These are phyloP conservation scores for Trametes sp. DNA, from an alignment of 1,284 basidiomycete species.

Conservation along the genomic window DNA sequence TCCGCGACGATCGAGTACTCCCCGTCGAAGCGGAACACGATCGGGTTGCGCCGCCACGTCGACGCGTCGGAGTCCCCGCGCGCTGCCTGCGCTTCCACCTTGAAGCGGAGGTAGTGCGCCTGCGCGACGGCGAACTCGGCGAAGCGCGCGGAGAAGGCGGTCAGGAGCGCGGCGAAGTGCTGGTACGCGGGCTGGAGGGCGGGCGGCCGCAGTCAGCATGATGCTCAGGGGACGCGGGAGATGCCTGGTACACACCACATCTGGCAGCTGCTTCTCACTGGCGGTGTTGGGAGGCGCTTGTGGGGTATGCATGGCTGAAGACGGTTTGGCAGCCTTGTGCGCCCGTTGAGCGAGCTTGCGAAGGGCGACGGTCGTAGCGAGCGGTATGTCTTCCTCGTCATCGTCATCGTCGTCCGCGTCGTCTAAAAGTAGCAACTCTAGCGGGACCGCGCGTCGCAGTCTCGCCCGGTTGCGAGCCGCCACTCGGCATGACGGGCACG, in stretches of 20 bases:
- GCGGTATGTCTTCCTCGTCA: conserved; percentile 3
- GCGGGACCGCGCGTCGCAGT: background rate
- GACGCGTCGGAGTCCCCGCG: background rate
- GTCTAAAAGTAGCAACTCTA: background rate
- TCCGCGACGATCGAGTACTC: conserved; percentile 60
- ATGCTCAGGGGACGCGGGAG: too few relatives aligned
- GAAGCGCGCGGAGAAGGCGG: conserved; percentile 48
- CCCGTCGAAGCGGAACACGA: conserved; percentile 58
- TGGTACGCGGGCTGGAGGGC: conserved; percentile 47
- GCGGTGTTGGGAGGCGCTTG: background rate
- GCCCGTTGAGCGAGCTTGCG: background rate
- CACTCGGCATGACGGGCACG: conserved; percentile 46
- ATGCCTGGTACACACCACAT: conserved; percentile 14
- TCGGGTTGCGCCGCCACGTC: conserved; percentile 25
- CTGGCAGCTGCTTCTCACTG: conserved; percentile 4
- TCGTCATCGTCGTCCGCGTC: conserved; percentile 7
- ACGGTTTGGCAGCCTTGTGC: background rate
- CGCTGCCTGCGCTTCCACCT: conserved; percentile 24
- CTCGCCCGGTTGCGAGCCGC: conserved; percentile 19
- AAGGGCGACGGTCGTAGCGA: background rate
- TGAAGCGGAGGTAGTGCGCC: conserved; percentile 47
- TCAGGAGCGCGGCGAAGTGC: conserved; percentile 45
- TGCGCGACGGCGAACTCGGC: conserved; percentile 51
- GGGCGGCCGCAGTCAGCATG: background rate
- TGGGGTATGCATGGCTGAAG: background rate